Percentiles rank a stretch among this genome's conserved stretches.
Conservation (phyloP, 495 filamentous ascomycete genomes). For the Hapsidospora chrysogenum region DNA sequence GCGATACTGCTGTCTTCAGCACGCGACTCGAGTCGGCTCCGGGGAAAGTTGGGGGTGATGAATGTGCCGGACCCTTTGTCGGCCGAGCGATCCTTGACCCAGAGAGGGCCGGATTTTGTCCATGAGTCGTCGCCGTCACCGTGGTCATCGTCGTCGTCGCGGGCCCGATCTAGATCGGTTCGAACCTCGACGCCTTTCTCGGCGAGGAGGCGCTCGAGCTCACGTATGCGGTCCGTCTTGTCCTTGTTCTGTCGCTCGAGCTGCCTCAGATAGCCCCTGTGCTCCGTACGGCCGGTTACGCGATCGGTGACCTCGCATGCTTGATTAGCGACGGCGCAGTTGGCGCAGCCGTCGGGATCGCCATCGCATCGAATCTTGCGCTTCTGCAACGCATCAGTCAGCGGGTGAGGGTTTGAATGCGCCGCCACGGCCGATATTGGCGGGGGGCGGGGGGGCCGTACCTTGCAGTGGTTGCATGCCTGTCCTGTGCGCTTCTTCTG, state of each 20-base stretch:
- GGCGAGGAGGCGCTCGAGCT: conserved; percentile 30
- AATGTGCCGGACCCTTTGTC: too few species aligned
- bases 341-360: conserved; percentile 51
- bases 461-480: too few species aligned
- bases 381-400: too few species aligned
- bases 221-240: conserved; percentile 30
- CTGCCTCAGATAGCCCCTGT: conserved; percentile 56
- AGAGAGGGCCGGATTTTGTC: too few species aligned
- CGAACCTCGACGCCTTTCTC: conserved; percentile 20
- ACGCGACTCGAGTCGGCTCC: too few species aligned
- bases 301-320: conserved; percentile 72
- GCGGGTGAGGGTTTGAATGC: too few species aligned
- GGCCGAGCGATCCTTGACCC: too few species aligned
- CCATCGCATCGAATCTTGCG: conserved; percentile 77
- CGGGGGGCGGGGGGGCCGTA: too few species aligned
- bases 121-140: conserved; percentile 11
- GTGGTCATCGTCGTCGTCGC: conserved; percentile 9
- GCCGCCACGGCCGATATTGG: too few species aligned
- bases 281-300: conserved; percentile 65
- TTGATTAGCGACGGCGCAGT: conserved; percentile 52
- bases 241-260: conserved; percentile 40
- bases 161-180: conserved; percentile 9
- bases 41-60: too few species aligned
- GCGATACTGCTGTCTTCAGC: too few species aligned
- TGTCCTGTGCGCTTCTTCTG: too few species aligned